phyloP scores from a whole-genome alignment of 495 filamentous ascomycete species.

The Sordaria brevicollis region DNA sequence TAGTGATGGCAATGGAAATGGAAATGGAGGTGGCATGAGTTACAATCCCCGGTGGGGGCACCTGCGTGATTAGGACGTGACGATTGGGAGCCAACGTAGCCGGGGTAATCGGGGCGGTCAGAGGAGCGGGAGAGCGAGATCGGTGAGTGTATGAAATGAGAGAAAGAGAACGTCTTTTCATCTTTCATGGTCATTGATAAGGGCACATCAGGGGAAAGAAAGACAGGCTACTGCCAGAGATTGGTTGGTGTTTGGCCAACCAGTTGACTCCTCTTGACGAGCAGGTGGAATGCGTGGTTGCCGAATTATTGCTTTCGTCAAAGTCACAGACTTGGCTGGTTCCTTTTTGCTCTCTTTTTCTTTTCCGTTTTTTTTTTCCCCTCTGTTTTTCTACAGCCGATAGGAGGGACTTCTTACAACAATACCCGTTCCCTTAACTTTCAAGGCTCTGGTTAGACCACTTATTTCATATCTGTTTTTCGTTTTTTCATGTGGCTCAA shows the following conservation, averaged over 20 bases:
- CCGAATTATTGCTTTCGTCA: neutral
- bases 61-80: slow-evolving; percentile 20
- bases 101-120: neutral
- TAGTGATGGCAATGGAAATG: neutral
- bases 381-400: neutral
- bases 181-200: neutral
- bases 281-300: neutral
- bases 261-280: no score
- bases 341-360: neutral
- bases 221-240: neutral
- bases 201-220: neutral
- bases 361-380: no score
- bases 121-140: neutral
- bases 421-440: neutral
- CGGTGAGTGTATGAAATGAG: neutral
- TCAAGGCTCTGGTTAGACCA: neutral
- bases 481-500: neutral
- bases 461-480: neutral
- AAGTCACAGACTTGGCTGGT: neutral
- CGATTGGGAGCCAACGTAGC: neutral
- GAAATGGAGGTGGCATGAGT: slow-evolving; percentile 4
- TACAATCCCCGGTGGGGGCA: slow-evolving; percentile 26
- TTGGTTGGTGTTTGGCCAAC: neutral
- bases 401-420: neutral
- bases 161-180: neutral